Evolutionary conservation across 2,329 filamentous ascomycete species (phyloP).

Genomic region (Fusarium burgessii): DNA sequence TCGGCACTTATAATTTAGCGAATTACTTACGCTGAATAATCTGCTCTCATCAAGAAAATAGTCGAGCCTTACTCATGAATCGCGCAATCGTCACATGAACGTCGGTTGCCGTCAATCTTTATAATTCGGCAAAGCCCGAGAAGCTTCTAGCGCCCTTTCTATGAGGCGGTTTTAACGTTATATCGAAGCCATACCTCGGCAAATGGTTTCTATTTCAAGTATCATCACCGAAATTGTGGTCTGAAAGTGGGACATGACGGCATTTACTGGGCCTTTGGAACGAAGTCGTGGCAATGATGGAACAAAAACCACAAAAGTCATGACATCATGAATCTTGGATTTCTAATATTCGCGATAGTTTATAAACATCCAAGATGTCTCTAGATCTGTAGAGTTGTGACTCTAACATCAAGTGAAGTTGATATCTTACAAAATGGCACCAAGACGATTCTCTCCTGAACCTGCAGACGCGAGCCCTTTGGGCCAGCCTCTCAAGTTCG

Average conservation of each 20-base stretch:
- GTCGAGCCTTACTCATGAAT: background rate
- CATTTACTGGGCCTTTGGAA: constrained; percentile 1
- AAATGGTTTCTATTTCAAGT: background rate
- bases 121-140: background rate
- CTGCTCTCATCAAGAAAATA: no score
- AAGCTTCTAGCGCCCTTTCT: background rate
- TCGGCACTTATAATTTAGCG: background rate
- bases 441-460: constrained; percentile 14
- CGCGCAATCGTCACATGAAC: background rate
- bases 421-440: constrained; percentile 8
- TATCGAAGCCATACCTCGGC: background rate
- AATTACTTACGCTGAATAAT: constrained; percentile 18
- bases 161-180: background rate
- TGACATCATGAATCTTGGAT: constrained; percentile 17
- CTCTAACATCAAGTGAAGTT: background rate
- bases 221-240: background rate
- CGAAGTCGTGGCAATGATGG: background rate
- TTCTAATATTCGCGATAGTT: background rate
- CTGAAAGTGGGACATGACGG: constrained; percentile 28
- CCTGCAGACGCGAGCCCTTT: constrained; percentile 44
- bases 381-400: accelerated
- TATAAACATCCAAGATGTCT: background rate
- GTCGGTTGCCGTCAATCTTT: background rate
- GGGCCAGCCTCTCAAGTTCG: constrained; percentile 60
- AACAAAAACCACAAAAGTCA: background rate